These are phyloP conservation scores for Buddleja alternifolia DNA, from an alignment of 257 asterid genomes.

Conservation along the genomic window DNA sequence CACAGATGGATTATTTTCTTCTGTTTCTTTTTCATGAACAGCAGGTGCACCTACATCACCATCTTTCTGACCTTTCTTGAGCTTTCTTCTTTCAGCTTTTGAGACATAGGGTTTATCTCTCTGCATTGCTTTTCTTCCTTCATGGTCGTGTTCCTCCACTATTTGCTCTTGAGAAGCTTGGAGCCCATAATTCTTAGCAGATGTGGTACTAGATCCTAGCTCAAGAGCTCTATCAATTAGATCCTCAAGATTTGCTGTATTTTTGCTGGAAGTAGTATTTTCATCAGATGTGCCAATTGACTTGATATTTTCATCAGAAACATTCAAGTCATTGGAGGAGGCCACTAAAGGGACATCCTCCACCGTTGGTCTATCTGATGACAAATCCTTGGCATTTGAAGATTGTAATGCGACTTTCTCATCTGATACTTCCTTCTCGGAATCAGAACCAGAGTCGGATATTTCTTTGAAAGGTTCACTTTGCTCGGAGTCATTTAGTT, in stretches of 20 bases:
- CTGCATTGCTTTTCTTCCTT: conserved; percentile 42
- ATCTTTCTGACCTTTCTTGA: conserved; percentile 81
- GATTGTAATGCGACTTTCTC: conserved; percentile 44
- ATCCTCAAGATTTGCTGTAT: conserved; percentile 71
- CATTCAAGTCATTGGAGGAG: conserved; percentile 34
- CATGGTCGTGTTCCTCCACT: conserved; percentile 41
- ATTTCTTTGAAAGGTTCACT: conserved; percentile 61
- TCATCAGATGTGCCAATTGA: too few relatives aligned
- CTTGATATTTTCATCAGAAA: conserved; percentile 41
- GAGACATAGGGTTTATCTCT: conserved; percentile 87
- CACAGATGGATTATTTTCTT: conserved; percentile 36
- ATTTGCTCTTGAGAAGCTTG: conserved; percentile 50
- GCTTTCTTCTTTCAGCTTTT: conserved; percentile 92
- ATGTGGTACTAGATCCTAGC: conserved; percentile 77
- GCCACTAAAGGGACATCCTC: conserved; percentile 37
- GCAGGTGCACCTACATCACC: conserved; percentile 35
- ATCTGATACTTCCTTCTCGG: conserved; percentile 61
- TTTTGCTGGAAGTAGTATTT: conserved; percentile 46
- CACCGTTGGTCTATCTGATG: conserved; percentile 36
- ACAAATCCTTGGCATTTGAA: conserved; percentile 35
- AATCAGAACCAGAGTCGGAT: conserved; percentile 71
- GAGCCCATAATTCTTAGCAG: conserved; percentile 63
- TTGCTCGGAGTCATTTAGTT: conserved; percentile 57
- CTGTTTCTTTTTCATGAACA: conserved; percentile 44
- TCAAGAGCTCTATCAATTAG: conserved; percentile 92